These are phyloP conservation scores for Colletotrichum shisoi DNA, from an alignment of 2,329 filamentous ascomycete species.

Conservation along the genomic window DNA sequence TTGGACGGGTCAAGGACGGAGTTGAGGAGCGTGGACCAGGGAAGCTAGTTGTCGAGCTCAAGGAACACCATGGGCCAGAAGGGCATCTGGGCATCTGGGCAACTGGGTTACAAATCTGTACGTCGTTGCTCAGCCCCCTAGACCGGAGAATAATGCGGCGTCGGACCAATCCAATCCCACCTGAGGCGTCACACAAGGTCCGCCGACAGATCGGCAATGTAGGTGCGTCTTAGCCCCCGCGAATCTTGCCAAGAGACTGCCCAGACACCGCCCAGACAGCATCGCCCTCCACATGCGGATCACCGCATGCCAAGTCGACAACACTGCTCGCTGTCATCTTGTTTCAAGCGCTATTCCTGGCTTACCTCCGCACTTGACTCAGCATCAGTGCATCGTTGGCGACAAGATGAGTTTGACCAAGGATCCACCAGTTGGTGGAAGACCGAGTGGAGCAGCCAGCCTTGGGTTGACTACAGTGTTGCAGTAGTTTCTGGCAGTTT, in stretches of 20 bases:
- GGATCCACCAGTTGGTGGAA: conserved; percentile 30
- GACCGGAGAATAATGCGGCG: conserved; percentile 39
- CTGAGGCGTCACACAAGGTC: conserved; percentile 25
- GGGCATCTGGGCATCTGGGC: conserved; percentile 2
- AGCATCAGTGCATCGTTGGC: conserved; percentile 36
- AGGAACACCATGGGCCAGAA: conserved; percentile 25
- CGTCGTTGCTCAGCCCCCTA: conserved; percentile 39
- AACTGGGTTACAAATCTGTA: conserved; percentile 29
- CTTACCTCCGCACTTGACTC: conserved; percentile 29
- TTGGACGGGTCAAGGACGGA: conserved; percentile 17
- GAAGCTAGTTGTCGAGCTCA: conserved; percentile 34
- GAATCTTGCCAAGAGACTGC: conserved; percentile 40
- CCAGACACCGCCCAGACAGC: conserved; percentile 38
- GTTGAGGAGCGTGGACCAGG: conserved; percentile 15
- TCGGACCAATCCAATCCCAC: conserved; percentile 36
- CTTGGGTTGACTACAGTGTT: conserved; percentile 16
- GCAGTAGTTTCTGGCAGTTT: conserved; percentile 31
- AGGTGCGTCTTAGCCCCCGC: conserved; percentile 35
- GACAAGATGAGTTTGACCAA: conserved; percentile 35
- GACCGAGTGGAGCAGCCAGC: conserved; percentile 7
- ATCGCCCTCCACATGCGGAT: conserved; percentile 38
- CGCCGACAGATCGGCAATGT: conserved; percentile 40
- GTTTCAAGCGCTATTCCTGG: conserved; percentile 41
- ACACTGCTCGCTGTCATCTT: conserved; percentile 38
- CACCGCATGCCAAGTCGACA: conserved; percentile 35